These are phyloP conservation scores for Parietaria judaica DNA, from an alignment of 306 rosid genomes.

Conservation along the genomic window DNA sequence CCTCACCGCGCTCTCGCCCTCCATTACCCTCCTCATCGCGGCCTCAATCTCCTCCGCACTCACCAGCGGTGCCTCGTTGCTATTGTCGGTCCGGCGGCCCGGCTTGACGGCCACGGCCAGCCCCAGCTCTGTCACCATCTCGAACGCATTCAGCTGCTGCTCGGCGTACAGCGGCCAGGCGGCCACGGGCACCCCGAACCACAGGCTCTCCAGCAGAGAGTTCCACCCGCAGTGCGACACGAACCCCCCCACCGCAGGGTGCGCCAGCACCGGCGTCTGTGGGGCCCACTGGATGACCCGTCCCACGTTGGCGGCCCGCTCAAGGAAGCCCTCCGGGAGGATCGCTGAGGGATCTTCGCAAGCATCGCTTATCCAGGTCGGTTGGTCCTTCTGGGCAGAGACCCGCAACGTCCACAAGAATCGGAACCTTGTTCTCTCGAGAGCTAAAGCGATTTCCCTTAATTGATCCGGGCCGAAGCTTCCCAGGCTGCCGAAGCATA, in stretches of 20 bases:
- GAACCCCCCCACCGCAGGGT: too few species aligned
- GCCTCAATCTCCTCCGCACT: slow-evolving; percentile 42
- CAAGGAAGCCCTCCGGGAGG: too few species aligned
- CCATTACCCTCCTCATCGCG: slow-evolving; percentile 33
- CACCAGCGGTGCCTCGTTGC: slow-evolving; percentile 21
- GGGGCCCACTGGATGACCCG: too few species aligned
- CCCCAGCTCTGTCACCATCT: slow-evolving; percentile 43
- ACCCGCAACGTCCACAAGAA: too few species aligned
- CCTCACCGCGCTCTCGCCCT: slow-evolving; percentile 18
- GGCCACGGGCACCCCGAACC: slow-evolving; percentile 60
- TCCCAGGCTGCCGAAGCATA: slow-evolving; percentile 65
- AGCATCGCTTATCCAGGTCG: too few species aligned
- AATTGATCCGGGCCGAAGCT: slow-evolving; percentile 39
- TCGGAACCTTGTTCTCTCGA: slow-evolving; percentile 36
- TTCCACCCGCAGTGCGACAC: too few species aligned
- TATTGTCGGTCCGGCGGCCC: slow-evolving; percentile 29
- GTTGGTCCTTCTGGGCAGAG: too few species aligned
- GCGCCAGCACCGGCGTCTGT: too few species aligned
- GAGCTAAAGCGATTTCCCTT: slow-evolving; percentile 45
- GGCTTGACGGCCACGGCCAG: slow-evolving; percentile 37
- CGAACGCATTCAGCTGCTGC: slow-evolving; percentile 59
- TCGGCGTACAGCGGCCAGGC: slow-evolving; percentile 73
- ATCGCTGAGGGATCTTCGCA: too few species aligned
- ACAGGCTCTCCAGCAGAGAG: too few species aligned
- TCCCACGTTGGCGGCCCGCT: too few species aligned